Conservation (phyloP, 2,329 filamentous ascomycete species). For the Ophiocordyceps camponoti-floridani region DNA sequence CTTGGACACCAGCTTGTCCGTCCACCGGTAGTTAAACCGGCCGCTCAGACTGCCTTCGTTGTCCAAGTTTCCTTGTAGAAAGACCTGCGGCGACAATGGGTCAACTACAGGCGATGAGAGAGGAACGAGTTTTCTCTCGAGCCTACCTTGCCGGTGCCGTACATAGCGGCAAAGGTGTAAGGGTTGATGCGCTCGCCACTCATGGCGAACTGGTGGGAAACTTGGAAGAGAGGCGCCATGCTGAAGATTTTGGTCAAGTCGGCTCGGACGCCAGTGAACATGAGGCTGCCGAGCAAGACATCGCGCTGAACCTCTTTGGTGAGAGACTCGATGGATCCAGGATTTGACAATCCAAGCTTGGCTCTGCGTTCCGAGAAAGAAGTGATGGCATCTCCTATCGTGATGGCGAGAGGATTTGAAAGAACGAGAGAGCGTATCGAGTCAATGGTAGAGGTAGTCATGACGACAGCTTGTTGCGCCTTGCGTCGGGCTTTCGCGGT, state of each 20-base stretch:
- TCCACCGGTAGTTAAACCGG: conserved; percentile 89
- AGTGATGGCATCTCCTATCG: conserved; percentile 59
- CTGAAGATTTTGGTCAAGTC: conserved; percentile 95
- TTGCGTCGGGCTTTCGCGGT: conserved; percentile 8
- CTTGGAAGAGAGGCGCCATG: conserved; percentile 84
- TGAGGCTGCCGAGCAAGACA: conserved; percentile 89
- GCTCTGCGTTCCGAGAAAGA: conserved; percentile 74
- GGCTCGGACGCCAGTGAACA: conserved; percentile 90
- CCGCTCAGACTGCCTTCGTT: conserved; percentile 78
- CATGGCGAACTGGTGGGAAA: conserved; percentile 92
- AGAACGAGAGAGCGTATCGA: conserved; percentile 44
- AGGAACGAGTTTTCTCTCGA: neutral
- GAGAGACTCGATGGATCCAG: conserved; percentile 79
- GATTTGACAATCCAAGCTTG: conserved; percentile 77
- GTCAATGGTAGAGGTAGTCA: conserved; percentile 33
- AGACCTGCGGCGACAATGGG: conserved; percentile 40
- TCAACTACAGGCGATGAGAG: neutral
- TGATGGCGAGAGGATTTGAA: conserved; percentile 53
- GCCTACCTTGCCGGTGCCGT: conserved; percentile 74
- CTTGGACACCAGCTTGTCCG: conserved; percentile 64
- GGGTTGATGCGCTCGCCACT: conserved; percentile 76
- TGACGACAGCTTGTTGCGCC: conserved; percentile 11
- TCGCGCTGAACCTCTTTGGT: conserved; percentile 87
- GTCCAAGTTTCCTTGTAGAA: conserved; percentile 89
- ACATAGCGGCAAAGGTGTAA: conserved; percentile 87